Evolutionary conservation across 1,284 basidiomycete species (phyloP).

Genomic region (Puccinia hordei): DNA sequence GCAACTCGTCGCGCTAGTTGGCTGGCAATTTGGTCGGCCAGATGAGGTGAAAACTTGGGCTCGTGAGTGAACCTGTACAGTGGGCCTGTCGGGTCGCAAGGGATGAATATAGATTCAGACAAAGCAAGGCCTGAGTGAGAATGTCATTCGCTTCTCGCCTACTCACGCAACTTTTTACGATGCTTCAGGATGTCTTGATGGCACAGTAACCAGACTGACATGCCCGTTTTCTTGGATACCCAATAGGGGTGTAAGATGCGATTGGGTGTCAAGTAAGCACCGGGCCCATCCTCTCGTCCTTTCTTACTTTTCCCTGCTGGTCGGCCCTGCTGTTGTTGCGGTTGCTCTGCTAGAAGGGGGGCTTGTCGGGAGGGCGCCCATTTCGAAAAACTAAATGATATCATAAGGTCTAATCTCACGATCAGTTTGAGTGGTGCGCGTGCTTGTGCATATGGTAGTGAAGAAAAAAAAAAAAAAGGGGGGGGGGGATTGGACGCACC

Average conservation of each 20-base stretch:
- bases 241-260: slow-evolving; percentile 42
- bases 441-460: too few relatives aligned
- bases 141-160: background rate
- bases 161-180: slow-evolving; percentile 47
- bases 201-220: slow-evolving; percentile 44
- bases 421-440: too few relatives aligned
- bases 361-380: background rate
- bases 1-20: slow-evolving; percentile 33
- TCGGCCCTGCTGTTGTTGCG: background rate
- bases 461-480: background rate
- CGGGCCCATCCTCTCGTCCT: slow-evolving; percentile 14
- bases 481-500: background rate
- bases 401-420: background rate
- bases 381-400: slow-evolving; percentile 23
- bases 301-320: slow-evolving; percentile 1
- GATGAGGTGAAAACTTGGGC: slow-evolving; percentile 32
- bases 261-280: slow-evolving; percentile 42
- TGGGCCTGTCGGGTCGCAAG: slow-evolving; percentile 2
- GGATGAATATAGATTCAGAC: too few relatives aligned
- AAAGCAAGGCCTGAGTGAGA: background rate
- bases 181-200: slow-evolving; percentile 40
- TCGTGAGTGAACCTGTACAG: slow-evolving; percentile 41
- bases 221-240: slow-evolving; percentile 34
- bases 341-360: background rate
- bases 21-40: slow-evolving; percentile 32